Base-by-base conservation (phyloP, 768 basidiomycete species). In the Chalciporus piperatus region DNA sequence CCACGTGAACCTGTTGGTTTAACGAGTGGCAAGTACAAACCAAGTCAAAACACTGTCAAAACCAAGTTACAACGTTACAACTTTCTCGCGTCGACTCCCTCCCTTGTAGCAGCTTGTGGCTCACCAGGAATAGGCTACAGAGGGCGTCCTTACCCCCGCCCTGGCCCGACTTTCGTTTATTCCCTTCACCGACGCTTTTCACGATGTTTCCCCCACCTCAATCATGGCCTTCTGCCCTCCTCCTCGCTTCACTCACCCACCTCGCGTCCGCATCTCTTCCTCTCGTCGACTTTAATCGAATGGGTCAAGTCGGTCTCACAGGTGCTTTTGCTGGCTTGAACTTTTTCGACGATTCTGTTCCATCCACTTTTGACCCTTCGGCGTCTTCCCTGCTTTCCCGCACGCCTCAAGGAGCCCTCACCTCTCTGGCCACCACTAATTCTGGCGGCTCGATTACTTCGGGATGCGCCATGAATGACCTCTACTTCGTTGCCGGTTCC, bases 261-360 rank as follows among this genome's bases (percentile, higher is more conserved):
- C 13, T 54, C 50, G 61, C 42, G 19, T 63, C 59, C 52, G 79
- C 77, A 9, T 66, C 75, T 6, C 70, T 82, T 13, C 83, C 83
- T 6, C 71, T 74, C 54, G 75, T 89, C 60, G 87, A 89, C 69
- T 87, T 84, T 62, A 72, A 76, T 60, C 85, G 87, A 47, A 95
- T 99, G 91, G 96, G 96, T 57, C 85, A 78, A 48, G 93, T 98
- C 45, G 93, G 85, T 50, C 77, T 98, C 38, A 84, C 86, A 23
- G 96, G 96, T 51, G 77, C 89, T 30, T 99, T 98, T 65, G 80
- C 87, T 20, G 96, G 94, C 41, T 74, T 99, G 55, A 87, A 87
- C 64, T 63, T 94, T 51, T 85, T 87, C 76, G 73, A 82, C 63
- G 80, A 72, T 54, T 80, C 73, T 51, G 68, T 81, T 28, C 60